Base-by-base conservation (phyloP, 2,329 filamentous ascomycete genomes). In the Scytalidium lignicola region DNA sequence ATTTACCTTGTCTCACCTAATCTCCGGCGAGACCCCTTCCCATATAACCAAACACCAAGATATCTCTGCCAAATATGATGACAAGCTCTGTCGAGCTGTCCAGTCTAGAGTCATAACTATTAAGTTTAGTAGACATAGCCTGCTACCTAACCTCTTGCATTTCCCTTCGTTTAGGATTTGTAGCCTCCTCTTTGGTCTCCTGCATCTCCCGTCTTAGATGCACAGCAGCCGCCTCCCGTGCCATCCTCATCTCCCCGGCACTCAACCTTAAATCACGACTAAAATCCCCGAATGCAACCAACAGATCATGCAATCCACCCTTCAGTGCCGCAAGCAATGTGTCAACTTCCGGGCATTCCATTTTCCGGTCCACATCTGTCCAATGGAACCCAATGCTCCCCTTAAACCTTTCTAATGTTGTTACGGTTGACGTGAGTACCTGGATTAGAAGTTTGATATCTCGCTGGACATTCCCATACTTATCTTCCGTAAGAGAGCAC, bases 401-500 rank as follows among this genome's bases (percentile, higher is more conserved):
- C 55, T 82, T 75, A 62, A 95, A 90, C 1, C 64, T 69, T 60
- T 95, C 85, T 3, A 96, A 71, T 56, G 82, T 82, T 48, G 72
- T 76, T 49, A 90, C 83, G 0, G 87, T 82, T 0, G 66, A 58
- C 0, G 88, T 91, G 52, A 95, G 80, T 1, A 82, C 80, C 43
- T 85, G 80, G 45, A 96, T 80, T 49, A 95, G 84, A 44, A 70
- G 70, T 1, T 87, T 81, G 2, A 97, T 82, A 55, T 93, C 88
- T 41, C 83, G 76, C 56, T 95, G 86, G n/a, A 95, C 92, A 58
- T 88, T 87, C 13, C 92, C 92, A 62, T 83, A 93, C 43, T 78
- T 78, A 64, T 97, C 92, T 66, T 97, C 91, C 3, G 74, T 72
- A 47, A 96, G 69, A 66, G 87, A 92, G 53, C 79, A 79, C 3